phyloP scores from a whole-genome alignment of 805 yeast species.

The Pichia phayaonensis region DNA sequence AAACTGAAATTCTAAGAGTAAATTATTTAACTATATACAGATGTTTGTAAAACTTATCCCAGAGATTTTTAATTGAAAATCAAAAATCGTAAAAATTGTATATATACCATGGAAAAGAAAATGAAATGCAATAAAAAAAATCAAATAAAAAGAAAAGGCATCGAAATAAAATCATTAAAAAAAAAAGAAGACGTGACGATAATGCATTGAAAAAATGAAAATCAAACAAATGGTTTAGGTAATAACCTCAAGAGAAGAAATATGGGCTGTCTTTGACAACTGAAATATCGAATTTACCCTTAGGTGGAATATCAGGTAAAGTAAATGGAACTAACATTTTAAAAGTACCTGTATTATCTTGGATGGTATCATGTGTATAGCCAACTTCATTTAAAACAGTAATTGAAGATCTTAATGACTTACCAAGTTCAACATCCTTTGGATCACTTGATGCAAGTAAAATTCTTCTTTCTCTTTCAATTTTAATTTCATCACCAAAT shows the following conservation, averaged over 20 bases:
- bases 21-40: background rate
- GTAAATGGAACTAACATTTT: slow-evolving; percentile 58
- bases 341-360: slow-evolving; percentile 19
- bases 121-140: background rate
- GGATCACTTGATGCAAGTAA: slow-evolving; percentile 48
- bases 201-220: background rate
- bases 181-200: background rate
- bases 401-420: slow-evolving; percentile 60
- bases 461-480: slow-evolving; percentile 59
- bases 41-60: background rate
- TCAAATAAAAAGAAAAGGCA: background rate
- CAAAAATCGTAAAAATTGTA: background rate
- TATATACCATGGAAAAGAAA: background rate
- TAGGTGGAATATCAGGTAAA: slow-evolving; percentile 66
- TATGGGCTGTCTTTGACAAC: slow-evolving; percentile 67
- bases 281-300: slow-evolving; percentile 77
- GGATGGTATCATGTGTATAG: slow-evolving; percentile 13
- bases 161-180: background rate
- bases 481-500: slow-evolving; percentile 61
- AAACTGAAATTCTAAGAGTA: background rate
- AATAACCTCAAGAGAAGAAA: slow-evolving; percentile 46
- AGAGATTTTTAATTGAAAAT: background rate
- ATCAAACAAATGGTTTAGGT: background rate
- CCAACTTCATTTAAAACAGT: slow-evolving; percentile 38
- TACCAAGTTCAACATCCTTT: slow-evolving; percentile 40